Base-by-base conservation (phyloP, 345 rosid genomes). In the Iberis pinnata region DNA sequence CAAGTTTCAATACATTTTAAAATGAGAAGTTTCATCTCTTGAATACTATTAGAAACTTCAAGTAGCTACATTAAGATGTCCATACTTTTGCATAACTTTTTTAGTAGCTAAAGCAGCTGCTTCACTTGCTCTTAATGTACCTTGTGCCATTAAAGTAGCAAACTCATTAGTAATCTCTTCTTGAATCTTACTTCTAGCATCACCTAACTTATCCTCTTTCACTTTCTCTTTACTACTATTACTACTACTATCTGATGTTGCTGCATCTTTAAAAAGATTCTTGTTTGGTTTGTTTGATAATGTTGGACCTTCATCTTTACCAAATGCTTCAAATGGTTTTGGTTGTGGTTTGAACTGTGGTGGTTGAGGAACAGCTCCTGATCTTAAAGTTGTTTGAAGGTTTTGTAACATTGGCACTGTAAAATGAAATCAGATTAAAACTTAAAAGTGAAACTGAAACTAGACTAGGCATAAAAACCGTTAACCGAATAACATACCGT, bases 381-480 rank as follows among this genome's bases (percentile, higher is more conserved):
- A 78, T 75, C 58, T 83, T 60, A 88, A 24, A 1, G 98, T 92
- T 15, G 79, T 40, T 67, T 88, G 95, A 12, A 92, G 63, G 63
- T 82, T 86, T 52, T 88, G 94, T 9, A 92, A 79, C 97, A 92
- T 88, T 18, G 98, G 97, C 97, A 88, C 99, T 92, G 71, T 47
- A 77, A 27, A 41, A 52, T 15, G 2, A 17, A 56, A 43, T 4
- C 1, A 35, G n/a, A n/a, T n/a, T n/a, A n/a, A n/a, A n/a, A n/a
- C n/a, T n/a, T n/a, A n/a, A n/a, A n/a, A n/a, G n/a, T n/a, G n/a
- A n/a, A n/a, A n/a, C n/a, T n/a, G n/a, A n/a, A n/a, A n/a, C n/a
- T n/a, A n/a, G n/a, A n/a, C n/a, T n/a, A n/a, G n/a, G n/a, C n/a
- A n/a, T n/a, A n/a, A n/a, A n/a, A n/a, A n/a, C n/a, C n/a, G n/a